phyloP scores from a whole-genome alignment of 306 rosid species.

The Crataegus laevigata region DNA sequence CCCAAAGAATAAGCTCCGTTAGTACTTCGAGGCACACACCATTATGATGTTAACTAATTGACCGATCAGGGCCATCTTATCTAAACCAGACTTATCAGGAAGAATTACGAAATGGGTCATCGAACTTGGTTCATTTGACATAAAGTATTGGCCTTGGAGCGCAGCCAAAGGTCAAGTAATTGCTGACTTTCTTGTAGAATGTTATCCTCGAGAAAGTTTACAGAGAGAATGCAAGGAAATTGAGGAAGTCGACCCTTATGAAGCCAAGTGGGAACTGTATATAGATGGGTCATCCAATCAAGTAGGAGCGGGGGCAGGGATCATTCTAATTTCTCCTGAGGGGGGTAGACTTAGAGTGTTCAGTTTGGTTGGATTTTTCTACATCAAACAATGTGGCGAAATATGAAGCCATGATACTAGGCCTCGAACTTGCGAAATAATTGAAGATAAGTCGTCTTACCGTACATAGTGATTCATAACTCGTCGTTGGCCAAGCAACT shows the following conservation, averaged over 20 bases:
- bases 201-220: not conserved
- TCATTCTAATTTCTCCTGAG: rapidly evolving
- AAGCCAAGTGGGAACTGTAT: not conserved
- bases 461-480: too few relatives aligned
- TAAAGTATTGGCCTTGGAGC: not conserved
- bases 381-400: too few relatives aligned
- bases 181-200: not conserved
- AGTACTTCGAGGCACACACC: not conserved
- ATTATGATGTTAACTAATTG: not conserved
- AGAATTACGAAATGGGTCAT: not conserved
- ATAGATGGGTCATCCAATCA: not conserved
- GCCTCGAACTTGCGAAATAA: too few relatives aligned
- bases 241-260: too few relatives aligned
- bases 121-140: not conserved
- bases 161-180: not conserved
- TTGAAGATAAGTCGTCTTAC: too few relatives aligned
- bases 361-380: too few relatives aligned
- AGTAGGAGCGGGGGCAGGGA: rapidly evolving
- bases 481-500: too few relatives aligned
- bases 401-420: too few relatives aligned
- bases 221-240: not conserved
- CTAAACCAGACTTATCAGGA: not conserved
- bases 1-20: not conserved
- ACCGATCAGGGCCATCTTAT: not conserved
- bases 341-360: rapidly evolving